These are phyloP conservation scores for Mollisiaceae sp. DNA, from an alignment of 2,329 filamentous ascomycete genomes.

Conservation along the genomic window DNA sequence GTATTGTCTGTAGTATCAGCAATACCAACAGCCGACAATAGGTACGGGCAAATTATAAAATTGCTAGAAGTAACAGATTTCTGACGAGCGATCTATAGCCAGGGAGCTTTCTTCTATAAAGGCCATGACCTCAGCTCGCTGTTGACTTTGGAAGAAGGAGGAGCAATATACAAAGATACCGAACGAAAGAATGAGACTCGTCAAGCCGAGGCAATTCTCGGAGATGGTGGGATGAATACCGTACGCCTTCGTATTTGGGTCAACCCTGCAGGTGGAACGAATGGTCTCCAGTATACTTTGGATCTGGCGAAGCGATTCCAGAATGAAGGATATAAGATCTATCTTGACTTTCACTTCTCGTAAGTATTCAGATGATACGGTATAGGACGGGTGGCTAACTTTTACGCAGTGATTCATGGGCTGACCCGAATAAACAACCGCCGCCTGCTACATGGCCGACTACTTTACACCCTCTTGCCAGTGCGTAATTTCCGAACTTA, in stretches of 20 bases:
- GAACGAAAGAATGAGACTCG: conserved; percentile 43
- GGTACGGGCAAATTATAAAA: background rate
- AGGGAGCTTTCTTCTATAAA: conserved; percentile 42
- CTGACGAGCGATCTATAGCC: background rate
- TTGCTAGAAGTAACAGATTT: background rate
- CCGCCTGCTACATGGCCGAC: conserved; percentile 69
- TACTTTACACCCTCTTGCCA: conserved; percentile 56
- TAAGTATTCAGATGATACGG: conserved; percentile 20
- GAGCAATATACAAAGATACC: conserved; percentile 46
- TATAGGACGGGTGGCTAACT: background rate
- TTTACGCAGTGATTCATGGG: conserved; percentile 66
- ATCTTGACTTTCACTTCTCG: conserved; percentile 66
- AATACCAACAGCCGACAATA: conserved; percentile 9
- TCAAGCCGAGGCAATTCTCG: conserved; percentile 67
- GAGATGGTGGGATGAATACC: conserved; percentile 66
- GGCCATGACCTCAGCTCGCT: conserved; percentile 48
- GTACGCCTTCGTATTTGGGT: conserved; percentile 76
- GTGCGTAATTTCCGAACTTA: background rate
- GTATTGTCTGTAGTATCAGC: conserved; percentile 10
- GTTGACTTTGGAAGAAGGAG: conserved; percentile 44
- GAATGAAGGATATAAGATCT: conserved; percentile 60
- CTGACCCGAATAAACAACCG: conserved; percentile 67
- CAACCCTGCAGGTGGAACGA: conserved; percentile 65
- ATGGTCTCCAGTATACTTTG: conserved; percentile 73
- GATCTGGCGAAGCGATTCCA: conserved; percentile 67